Evolutionary conservation across 352 stramenopile genomes (phyloP), one percentile per base, ranked within the genome.

Genomic region (Globisporangium nagaii): DNA sequence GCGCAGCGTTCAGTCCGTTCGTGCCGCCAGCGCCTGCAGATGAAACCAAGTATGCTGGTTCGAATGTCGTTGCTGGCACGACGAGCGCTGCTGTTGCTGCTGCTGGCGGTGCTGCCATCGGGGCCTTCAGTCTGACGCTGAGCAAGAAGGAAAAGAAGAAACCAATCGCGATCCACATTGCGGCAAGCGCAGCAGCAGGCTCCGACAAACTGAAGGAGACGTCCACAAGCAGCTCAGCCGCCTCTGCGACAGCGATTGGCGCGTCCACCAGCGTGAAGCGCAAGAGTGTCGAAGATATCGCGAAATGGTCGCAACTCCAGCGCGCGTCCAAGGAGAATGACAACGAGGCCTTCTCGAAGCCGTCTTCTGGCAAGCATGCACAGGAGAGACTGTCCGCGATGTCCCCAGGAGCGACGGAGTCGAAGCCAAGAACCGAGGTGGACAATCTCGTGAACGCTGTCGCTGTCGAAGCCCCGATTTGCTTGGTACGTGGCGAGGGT

Each of bases 241-340:
- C 52, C 2, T 43, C 52, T 20, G 55, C 55, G 24, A 53, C 60
- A 19, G 52, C n/a, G 28, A 27, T 22, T 56, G 66, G 37, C 13
- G 43, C 48, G 34, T 73, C 40, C 24, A 53, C 48, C 11, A 70
- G 74, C 20, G 51, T 83, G 31, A 89, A 89, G 51, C 79, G 81
- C 42, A 93, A 90, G 52, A 87, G 69, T 49, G 78, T 77, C n/a
- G 47, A 73, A 19, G 76, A 94, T 53, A 94, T 92, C 36, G 84
- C 82, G 8, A 91, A 90, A 57, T 94, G 82, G 84, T 90, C 82
- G 1, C 82, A 87, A 31, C 63, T 75, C 4, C 79, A 89, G 40
- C 50, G 49, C 1, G 57, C 70, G 28, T 46, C 60, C 6, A 73
- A 63, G 19, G 62, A 64, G 11, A 39, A 63, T 10, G 63, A 65